Evolutionary conservation across 371 early-diverging fungal species (phyloP).

Genomic region (Homolaphlyctis polyrhiza): DNA sequence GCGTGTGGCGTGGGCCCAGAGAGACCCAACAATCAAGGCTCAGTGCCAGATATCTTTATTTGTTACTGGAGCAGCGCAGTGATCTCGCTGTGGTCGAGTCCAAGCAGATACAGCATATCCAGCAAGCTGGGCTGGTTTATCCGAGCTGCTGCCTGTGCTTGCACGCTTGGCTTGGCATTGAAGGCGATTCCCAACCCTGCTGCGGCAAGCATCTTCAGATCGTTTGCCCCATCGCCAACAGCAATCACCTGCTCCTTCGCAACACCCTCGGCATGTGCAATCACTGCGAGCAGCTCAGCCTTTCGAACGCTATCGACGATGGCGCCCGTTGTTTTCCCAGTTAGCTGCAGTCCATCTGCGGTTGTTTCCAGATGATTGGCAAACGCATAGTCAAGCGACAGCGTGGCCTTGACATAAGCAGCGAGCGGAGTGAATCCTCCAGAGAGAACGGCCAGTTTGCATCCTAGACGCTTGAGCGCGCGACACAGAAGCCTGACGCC

Average conservation of each 20-base stretch:
- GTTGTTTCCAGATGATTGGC: conserved; percentile 90
- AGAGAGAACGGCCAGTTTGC: conserved; percentile 90
- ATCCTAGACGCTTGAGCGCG: conserved; percentile 85
- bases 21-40: too few relatives aligned
- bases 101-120: conserved; percentile 63
- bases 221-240: conserved; percentile 99
- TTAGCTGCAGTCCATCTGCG: conserved; percentile 71
- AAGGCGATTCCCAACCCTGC: conserved; percentile 98
- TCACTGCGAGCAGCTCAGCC: conserved; percentile 87
- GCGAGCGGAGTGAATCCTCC: conserved; percentile 96
- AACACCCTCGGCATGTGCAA: conserved; percentile 88
- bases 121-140: conserved; percentile 89
- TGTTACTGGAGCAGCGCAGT: not conserved
- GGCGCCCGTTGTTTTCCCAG: conserved; percentile 81
- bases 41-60: too few relatives aligned
- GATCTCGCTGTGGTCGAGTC: conserved; percentile 39
- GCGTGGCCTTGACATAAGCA: conserved; percentile 75
- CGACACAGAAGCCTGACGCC: conserved; percentile 86
- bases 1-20: too few relatives aligned
- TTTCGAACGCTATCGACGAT: conserved; percentile 90
- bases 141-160: conserved; percentile 80
- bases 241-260: conserved; percentile 87
- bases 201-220: conserved; percentile 93
- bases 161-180: conserved; percentile 96
- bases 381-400: conserved; percentile 93